Percentiles rank a stretch among this genome's conserved stretches.
Evolutionary conservation across 2,329 filamentous ascomycete species (phyloP).

Genomic region (Lasiodiplodia theobromae): DNA sequence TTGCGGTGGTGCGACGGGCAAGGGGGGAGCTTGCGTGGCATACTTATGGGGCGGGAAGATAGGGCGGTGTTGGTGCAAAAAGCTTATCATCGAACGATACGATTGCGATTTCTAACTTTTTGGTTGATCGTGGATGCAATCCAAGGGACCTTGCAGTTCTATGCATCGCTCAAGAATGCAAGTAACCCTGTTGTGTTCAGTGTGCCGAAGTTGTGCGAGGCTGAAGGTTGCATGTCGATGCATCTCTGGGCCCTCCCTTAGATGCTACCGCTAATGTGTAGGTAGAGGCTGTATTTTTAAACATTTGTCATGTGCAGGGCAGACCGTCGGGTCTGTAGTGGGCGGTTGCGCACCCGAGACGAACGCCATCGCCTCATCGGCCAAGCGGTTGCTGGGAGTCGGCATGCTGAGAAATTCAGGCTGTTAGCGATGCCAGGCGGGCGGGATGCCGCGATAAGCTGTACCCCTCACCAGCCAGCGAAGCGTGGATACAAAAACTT

Average conservation of each 20-base stretch:
- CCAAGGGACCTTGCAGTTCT: neutral
- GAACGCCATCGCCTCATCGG: neutral
- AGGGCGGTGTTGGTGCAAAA: too few species aligned
- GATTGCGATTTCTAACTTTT: too few species aligned
- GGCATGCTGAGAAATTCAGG: neutral
- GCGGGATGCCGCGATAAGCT: conserved; percentile 3
- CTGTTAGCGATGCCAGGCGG: neutral
- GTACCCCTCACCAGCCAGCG: neutral
- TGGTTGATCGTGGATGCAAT: neutral
- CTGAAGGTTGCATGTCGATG: neutral
- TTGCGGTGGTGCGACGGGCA: too few species aligned
- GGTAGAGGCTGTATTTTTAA: too few species aligned
- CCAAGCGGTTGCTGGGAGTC: too few species aligned
- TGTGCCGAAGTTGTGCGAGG: neutral
- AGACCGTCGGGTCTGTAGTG: neutral
- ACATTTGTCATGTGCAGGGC: too few species aligned
- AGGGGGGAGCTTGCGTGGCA: too few species aligned
- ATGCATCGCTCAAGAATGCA: neutral
- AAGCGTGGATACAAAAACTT: neutral
- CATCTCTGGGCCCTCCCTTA: too few species aligned
- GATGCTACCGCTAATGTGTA: too few species aligned
- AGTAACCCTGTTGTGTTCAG: neutral
- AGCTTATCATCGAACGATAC: too few species aligned
- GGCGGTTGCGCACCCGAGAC: neutral
- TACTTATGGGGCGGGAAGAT: too few species aligned